phyloP scores from a whole-genome alignment of 2,329 filamentous ascomycete genomes.

The Plenodomus biglobosus region DNA sequence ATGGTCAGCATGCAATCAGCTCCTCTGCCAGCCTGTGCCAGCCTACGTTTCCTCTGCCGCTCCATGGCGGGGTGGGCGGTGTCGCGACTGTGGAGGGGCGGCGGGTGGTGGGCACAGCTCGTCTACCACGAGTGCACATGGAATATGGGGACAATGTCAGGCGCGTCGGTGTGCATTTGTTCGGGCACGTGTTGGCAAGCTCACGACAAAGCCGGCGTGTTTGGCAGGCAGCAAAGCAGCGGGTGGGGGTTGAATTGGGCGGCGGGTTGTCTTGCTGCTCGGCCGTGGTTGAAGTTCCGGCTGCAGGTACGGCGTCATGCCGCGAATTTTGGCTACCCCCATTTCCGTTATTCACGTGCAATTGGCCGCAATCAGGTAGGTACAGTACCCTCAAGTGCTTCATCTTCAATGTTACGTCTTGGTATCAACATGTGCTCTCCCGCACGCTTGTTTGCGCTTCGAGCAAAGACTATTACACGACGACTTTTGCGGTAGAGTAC shows the following conservation, averaged over 20 bases:
- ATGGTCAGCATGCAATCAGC: constrained; percentile 20
- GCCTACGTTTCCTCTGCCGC: constrained; percentile 52
- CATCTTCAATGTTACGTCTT: too few relatives aligned
- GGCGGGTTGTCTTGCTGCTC: background rate
- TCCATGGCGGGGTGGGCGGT: constrained; percentile 48
- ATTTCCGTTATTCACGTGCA: too few relatives aligned
- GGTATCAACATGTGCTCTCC: too few relatives aligned
- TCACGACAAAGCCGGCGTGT: constrained; percentile 19
- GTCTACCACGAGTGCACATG: constrained; percentile 42
- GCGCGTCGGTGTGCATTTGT: constrained; percentile 42
- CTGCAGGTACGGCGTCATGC: too few relatives aligned
- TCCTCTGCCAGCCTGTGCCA: background rate
- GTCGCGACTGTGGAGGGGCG: constrained; percentile 40
- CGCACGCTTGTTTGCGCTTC: too few relatives aligned
- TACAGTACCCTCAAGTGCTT: too few relatives aligned
- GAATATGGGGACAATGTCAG: constrained; percentile 37
- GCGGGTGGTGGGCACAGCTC: constrained; percentile 31
- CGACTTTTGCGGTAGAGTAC: too few relatives aligned
- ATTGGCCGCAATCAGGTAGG: too few relatives aligned
- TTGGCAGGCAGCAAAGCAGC: constrained; percentile 18
- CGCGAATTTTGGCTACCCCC: too few relatives aligned
- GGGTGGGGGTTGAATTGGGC: constrained; percentile 3
- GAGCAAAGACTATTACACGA: too few relatives aligned
- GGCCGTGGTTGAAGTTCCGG: too few relatives aligned
- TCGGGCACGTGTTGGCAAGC: constrained; percentile 23